phyloP scores from a whole-genome alignment of 2,329 filamentous ascomycete species.

The Paraphoma chrysanthemicola region DNA sequence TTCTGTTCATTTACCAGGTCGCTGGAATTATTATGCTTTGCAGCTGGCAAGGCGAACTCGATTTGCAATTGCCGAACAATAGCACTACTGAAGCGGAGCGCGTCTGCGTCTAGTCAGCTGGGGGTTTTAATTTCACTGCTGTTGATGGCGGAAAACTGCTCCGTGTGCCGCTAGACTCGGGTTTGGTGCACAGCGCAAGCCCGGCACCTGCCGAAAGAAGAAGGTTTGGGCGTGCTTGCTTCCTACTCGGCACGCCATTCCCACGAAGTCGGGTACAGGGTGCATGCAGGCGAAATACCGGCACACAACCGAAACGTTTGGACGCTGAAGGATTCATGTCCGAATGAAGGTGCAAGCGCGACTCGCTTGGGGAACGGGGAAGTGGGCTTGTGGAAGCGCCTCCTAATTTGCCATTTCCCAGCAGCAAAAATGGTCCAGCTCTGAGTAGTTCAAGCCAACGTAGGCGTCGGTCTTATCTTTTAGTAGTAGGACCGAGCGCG shows the following conservation, averaged over 20 bases:
- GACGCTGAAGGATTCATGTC: neutral
- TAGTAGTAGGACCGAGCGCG: neutral
- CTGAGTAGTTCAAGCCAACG: neutral
- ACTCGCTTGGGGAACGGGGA: neutral
- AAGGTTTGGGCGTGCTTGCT: neutral
- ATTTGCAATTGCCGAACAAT: neutral
- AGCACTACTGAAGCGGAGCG: neutral
- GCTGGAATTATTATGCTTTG: neutral
- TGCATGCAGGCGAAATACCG: neutral
- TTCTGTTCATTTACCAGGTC: conserved; percentile 3
- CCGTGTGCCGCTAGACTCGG: no score
- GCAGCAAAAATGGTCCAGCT: neutral
- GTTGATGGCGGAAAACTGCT: no score
- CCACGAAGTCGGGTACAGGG: neutral
- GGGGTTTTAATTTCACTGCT: no score
- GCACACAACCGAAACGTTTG: neutral
- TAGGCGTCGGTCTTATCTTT: neutral
- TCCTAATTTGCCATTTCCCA: neutral
- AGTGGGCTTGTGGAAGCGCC: neutral
- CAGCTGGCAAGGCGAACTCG: neutral
- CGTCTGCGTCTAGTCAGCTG: no score
- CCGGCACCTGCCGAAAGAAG: neutral
- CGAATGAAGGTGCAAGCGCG: neutral
- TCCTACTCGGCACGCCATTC: neutral
- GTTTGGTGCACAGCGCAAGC: no score